phyloP scores from a whole-genome alignment of 202 grass and related monocot genomes.

The Musa balbisiana region DNA sequence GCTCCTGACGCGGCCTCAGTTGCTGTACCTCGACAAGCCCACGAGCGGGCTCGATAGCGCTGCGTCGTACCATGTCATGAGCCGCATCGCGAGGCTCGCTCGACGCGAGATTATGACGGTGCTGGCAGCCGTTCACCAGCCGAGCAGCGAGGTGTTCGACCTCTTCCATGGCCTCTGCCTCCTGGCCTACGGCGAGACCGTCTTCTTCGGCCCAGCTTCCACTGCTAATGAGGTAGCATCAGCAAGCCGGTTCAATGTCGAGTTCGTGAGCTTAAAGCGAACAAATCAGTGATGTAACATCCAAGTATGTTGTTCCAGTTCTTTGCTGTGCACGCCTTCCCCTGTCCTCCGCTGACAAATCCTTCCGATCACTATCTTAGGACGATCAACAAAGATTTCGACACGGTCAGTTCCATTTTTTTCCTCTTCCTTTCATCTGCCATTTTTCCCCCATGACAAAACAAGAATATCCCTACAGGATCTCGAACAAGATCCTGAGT shows the following conservation, averaged over 20 bases:
- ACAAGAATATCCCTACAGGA: no score
- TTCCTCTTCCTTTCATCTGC: no score
- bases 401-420: slow-evolving; percentile 33
- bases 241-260: no score
- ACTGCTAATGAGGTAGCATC: slow-evolving; percentile 43
- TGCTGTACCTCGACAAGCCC: slow-evolving; percentile 87
- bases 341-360: slow-evolving; percentile 70
- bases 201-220: slow-evolving; percentile 63
- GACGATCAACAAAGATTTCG: slow-evolving; percentile 90
- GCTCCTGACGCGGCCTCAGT: slow-evolving; percentile 56
- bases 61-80: slow-evolving; percentile 67
- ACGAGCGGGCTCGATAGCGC: slow-evolving; percentile 85
- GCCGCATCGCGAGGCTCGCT: slow-evolving; percentile 50
- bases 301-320: slow-evolving; percentile 29
- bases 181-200: slow-evolving; percentile 62
- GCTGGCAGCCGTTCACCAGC: slow-evolving; percentile 78
- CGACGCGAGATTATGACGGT: slow-evolving; percentile 61
- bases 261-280: no score
- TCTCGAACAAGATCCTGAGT: no score
- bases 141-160: slow-evolving; percentile 59
- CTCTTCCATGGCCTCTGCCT: slow-evolving; percentile 63
- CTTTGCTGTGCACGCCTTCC: slow-evolving; percentile 53
- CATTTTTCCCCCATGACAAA: no score
- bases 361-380: slow-evolving; percentile 81
- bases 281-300: no score